These are phyloP conservation scores for Thelephora ganbajun DNA, from an alignment of 768 basidiomycete genomes.

Conservation along the genomic window DNA sequence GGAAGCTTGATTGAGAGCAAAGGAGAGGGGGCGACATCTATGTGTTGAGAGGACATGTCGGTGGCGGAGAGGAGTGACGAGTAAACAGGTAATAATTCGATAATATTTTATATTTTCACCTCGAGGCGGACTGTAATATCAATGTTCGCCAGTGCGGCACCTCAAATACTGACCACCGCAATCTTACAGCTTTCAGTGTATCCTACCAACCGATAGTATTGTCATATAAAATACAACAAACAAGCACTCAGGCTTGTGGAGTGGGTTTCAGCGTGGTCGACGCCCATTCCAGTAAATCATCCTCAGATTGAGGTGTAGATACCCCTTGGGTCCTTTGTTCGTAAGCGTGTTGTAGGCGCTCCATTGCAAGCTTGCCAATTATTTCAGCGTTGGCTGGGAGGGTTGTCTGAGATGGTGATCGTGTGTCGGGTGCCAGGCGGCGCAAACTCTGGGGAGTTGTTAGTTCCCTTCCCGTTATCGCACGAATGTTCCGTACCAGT, in stretches of 20 bases:
- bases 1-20: conserved; percentile 47
- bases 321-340: neutral
- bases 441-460: conserved; percentile 28
- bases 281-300: neutral
- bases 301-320: neutral
- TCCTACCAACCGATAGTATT: too few species aligned
- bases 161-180: too few species aligned
- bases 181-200: too few species aligned
- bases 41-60: conserved; percentile 25
- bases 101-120: neutral
- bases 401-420: conserved; percentile 43
- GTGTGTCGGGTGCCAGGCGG: conserved; percentile 18
- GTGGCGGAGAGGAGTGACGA: neutral
- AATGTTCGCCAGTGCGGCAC: too few species aligned
- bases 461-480: conserved; percentile 29
- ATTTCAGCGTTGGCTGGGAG: conserved; percentile 35
- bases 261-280: neutral
- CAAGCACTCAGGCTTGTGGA: neutral
- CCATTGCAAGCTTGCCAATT: conserved; percentile 62
- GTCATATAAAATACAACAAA: too few species aligned
- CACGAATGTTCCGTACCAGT: conserved; percentile 32
- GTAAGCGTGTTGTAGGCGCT: conserved; percentile 52
- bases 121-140: too few species aligned
- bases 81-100: neutral
- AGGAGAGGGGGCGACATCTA: conserved; percentile 14